A percentile compares a stretch with the other conserved stretches of the same genome.
Evolutionary conservation across 2,329 filamentous ascomycete species (phyloP).

Genomic region (Colletotrichum siamense): DNA sequence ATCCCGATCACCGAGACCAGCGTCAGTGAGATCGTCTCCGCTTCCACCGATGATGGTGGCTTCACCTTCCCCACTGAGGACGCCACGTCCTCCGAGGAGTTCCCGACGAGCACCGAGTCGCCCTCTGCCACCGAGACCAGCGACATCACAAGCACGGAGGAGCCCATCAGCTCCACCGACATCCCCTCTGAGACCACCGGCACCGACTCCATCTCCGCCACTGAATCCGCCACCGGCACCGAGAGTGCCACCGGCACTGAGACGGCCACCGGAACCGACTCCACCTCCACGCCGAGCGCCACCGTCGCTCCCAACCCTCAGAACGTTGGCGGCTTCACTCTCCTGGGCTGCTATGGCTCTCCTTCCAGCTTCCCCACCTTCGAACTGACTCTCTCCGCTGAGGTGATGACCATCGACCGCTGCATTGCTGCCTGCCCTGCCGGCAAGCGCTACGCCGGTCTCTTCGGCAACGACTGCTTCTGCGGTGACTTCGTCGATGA

Average conservation of each 20-base stretch:
- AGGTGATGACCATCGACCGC: slow-evolving; percentile 26
- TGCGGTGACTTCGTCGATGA: slow-evolving; percentile 24
- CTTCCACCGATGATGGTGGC: neutral
- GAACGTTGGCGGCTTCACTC: slow-evolving; percentile 23
- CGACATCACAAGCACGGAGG: neutral
- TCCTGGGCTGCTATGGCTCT: slow-evolving; percentile 34
- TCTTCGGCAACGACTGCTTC: slow-evolving; percentile 25
- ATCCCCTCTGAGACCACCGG: neutral
- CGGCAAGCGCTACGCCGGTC: slow-evolving; percentile 7
- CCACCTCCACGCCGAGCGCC: neutral
- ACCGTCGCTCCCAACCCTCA: slow-evolving; percentile 5
- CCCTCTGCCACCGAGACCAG: neutral
- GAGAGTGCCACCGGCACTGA: neutral
- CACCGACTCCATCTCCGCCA: neutral
- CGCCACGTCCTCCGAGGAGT: too few relatives aligned
- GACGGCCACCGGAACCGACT: neutral
- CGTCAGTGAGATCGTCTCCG: neutral
- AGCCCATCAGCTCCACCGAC: neutral
- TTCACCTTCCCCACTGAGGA: neutral
- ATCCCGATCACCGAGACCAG: neutral
- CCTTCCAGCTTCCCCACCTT: slow-evolving; percentile 31
- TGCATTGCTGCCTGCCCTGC: slow-evolving; percentile 30
- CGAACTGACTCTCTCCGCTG: slow-evolving; percentile 10
- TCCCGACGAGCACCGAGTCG: neutral
- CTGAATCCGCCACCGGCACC: neutral